phyloP scores from a whole-genome alignment of 1,139 yeast species.

The Blastobotrys aristatus region DNA sequence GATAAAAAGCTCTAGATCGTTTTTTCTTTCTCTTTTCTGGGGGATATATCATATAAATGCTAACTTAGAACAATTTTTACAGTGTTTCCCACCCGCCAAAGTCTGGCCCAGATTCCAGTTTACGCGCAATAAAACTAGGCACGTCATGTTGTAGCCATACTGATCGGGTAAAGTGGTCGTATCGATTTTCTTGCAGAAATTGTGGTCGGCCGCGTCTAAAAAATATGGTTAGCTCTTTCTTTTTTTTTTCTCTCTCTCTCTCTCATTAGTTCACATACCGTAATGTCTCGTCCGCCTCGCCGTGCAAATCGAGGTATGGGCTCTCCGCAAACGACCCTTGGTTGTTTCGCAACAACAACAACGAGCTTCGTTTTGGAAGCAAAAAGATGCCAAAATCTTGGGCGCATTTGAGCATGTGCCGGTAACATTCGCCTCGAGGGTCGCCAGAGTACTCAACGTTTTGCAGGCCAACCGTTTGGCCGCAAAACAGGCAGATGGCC shows the following conservation, averaged over 20 bases:
- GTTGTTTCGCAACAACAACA: conserved; percentile 54
- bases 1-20: neutral
- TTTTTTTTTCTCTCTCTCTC: neutral
- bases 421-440: conserved; percentile 36
- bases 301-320: conserved; percentile 83
- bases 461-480: conserved; percentile 63
- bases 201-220: conserved; percentile 66
- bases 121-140: conserved; percentile 71
- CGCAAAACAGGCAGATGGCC: conserved; percentile 84
- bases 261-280: conserved; percentile 17
- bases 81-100: conserved; percentile 96
- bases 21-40: too few species aligned
- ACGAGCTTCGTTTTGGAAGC: conserved; percentile 68
- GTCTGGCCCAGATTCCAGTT: conserved; percentile 71
- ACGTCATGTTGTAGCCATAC: conserved; percentile 79
- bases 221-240: neutral
- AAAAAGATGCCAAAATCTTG: conserved; percentile 72
- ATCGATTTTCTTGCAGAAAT: conserved; percentile 56
- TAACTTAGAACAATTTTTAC: too few species aligned
- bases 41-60: neutral
- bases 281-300: conserved; percentile 74
- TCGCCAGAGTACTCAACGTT: conserved; percentile 33
- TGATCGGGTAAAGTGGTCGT: conserved; percentile 59
- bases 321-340: conserved; percentile 79
- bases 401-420: conserved; percentile 44